These are phyloP conservation scores for Penium margaritaceum DNA, from an alignment of 139 green algal genomes.

Conservation along the genomic window DNA sequence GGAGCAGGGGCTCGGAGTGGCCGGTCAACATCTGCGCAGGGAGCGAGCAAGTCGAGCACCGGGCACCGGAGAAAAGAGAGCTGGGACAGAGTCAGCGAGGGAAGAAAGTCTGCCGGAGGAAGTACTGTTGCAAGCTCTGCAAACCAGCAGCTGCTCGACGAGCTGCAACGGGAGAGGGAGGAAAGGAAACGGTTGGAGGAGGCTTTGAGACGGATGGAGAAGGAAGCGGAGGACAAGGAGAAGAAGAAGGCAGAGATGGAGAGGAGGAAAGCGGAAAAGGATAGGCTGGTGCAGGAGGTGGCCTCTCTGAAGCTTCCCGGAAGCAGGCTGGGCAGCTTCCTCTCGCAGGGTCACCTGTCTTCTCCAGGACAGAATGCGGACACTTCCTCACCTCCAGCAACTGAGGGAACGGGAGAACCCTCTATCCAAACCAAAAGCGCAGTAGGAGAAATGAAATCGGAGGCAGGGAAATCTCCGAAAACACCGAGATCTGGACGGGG, in stretches of 20 bases:
- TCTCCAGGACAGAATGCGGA: background rate
- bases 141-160: no score
- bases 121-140: no score
- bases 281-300: background rate
- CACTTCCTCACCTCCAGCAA: background rate
- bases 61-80: no score
- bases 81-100: no score
- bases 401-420: background rate
- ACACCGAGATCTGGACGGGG: background rate
- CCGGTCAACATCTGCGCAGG: no score
- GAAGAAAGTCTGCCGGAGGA: no score
- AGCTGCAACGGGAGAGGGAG: slow-evolving; percentile 12
- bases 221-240: background rate
- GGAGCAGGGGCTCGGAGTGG: no score
- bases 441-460: background rate
- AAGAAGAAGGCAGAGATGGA: background rate
- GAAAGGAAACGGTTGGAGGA: background rate
- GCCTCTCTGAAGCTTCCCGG: background rate
- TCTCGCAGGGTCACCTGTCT: no score
- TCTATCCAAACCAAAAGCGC: background rate
- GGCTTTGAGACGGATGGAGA: background rate
- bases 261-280: background rate
- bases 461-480: background rate
- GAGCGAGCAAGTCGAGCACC: no score
- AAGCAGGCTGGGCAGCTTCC: background rate